Conservation (phyloP, 2,329 filamentous ascomycete species). For the Lomentospora prolificans region DNA sequence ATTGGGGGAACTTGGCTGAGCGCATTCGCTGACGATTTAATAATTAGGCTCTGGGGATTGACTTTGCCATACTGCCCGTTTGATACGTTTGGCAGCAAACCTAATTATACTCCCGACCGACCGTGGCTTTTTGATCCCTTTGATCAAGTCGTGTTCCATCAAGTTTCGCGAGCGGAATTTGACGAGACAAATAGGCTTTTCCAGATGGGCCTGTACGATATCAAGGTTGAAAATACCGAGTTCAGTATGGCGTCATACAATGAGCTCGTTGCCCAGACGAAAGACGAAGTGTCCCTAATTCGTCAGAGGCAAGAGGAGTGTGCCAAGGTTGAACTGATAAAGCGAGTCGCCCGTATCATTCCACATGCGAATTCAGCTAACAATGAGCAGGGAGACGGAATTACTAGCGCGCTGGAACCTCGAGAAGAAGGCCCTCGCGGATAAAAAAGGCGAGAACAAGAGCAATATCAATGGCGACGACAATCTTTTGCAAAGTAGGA, state of each 20-base stretch:
- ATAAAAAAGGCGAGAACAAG: conserved; percentile 14
- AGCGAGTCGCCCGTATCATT: not conserved
- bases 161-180: conserved; percentile 20
- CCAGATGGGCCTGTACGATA: conserved; percentile 19
- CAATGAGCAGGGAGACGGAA: conserved; percentile 15
- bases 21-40: no score
- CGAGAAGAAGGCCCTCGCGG: conserved; percentile 6
- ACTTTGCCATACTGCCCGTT: not conserved
- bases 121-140: conserved; percentile 27
- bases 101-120: conserved; percentile 17
- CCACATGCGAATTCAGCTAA: not conserved
- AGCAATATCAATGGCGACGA: not conserved
- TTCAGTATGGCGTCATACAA: conserved; percentile 22
- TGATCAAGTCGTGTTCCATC: conserved; percentile 21
- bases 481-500: not conserved
- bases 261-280: conserved; percentile 13
- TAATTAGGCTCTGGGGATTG: not conserved
- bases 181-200: conserved; percentile 17
- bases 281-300: conserved; percentile 10
- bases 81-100: conserved; percentile 15
- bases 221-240: conserved; percentile 16
- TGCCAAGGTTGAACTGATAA: conserved; percentile 10
- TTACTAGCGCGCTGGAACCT: conserved; percentile 21
- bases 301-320: not conserved
- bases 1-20: conserved; percentile 20